phyloP scores from a whole-genome alignment of 768 basidiomycete genomes.

The Boletus barrowsii region DNA sequence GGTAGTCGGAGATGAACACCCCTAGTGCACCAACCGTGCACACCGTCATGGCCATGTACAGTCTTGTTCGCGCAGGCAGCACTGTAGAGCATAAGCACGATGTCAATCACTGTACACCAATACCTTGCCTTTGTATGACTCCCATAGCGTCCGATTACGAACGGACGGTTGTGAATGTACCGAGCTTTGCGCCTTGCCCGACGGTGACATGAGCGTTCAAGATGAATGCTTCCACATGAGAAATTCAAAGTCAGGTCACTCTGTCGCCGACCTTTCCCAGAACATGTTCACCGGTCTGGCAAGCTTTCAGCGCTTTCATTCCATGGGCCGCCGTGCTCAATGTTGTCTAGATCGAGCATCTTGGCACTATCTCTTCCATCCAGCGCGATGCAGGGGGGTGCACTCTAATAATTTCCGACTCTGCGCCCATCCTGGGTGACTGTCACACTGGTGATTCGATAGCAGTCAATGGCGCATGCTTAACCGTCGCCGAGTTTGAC shows the following conservation, averaged over 20 bases:
- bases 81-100: slow-evolving; percentile 34
- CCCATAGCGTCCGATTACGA: slow-evolving; percentile 35
- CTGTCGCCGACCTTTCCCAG: background rate
- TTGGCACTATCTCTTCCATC: slow-evolving; percentile 71
- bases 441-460: slow-evolving; percentile 95
- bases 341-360: slow-evolving; percentile 75
- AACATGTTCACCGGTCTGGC: slow-evolving; percentile 81
- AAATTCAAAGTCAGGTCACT: slow-evolving; percentile 1
- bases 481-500: slow-evolving; percentile 89
- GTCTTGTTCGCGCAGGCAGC: slow-evolving; percentile 51
- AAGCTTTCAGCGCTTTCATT: slow-evolving; percentile 26
- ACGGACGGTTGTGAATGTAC: slow-evolving; percentile 4
- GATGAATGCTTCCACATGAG: background rate
- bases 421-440: slow-evolving; percentile 74
- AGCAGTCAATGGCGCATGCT: slow-evolving; percentile 80
- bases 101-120: slow-evolving; percentile 2
- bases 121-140: slow-evolving; percentile 41
- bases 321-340: slow-evolving; percentile 3
- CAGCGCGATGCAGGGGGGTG: slow-evolving; percentile 71
- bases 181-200: background rate
- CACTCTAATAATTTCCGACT: slow-evolving; percentile 71
- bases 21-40: slow-evolving; percentile 48
- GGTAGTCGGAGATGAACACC: slow-evolving; percentile 46
- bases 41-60: slow-evolving; percentile 47
- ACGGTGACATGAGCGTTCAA: slow-evolving; percentile 16